These are phyloP conservation scores for Boletellus dicymbophilus DNA, from an alignment of 1,284 basidiomycete genomes.

Conservation along the genomic window DNA sequence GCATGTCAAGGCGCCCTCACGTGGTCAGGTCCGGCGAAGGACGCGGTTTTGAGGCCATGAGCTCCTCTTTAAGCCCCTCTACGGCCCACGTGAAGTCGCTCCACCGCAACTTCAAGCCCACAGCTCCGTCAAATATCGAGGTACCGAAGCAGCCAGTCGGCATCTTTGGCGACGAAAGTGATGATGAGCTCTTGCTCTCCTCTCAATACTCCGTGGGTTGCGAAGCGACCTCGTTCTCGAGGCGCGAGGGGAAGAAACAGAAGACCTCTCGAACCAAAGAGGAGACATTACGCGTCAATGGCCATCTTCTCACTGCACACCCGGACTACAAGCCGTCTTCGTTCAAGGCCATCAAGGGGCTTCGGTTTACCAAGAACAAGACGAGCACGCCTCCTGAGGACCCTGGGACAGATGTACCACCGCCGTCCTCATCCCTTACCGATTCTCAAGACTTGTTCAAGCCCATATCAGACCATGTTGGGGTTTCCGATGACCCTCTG, in stretches of 20 bases:
- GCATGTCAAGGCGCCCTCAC: constrained; percentile 27
- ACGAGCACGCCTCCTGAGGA: not conserved
- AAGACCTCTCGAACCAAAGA: not conserved
- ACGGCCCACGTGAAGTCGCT: constrained; percentile 7
- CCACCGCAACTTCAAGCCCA: constrained; percentile 15
- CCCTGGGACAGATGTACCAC: constrained; percentile 8
- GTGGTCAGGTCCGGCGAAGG: constrained; percentile 32
- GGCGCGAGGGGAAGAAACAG: constrained; percentile 9
- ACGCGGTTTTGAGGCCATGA: constrained; percentile 25
- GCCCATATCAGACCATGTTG: constrained; percentile 21
- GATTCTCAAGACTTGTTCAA: constrained; percentile 27
- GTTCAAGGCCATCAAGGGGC: constrained; percentile 1
- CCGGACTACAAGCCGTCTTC: constrained; percentile 25
- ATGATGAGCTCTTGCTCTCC: constrained; percentile 32
- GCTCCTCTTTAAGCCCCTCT: constrained; percentile 16
- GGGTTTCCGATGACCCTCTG: not conserved
- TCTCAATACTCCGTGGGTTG: constrained; percentile 25
- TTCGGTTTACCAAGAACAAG: constrained; percentile 43
- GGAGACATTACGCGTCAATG: constrained; percentile 20
- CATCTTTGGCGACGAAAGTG: constrained; percentile 21
- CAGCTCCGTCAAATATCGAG: not conserved
- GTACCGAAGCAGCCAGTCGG: not conserved
- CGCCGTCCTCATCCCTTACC: constrained; percentile 24
- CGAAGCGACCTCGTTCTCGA: constrained; percentile 12
- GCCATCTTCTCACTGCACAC: constrained; percentile 20